phyloP scores from a whole-genome alignment of 2,329 filamentous ascomycete species.

The Colletotrichum sojae region DNA sequence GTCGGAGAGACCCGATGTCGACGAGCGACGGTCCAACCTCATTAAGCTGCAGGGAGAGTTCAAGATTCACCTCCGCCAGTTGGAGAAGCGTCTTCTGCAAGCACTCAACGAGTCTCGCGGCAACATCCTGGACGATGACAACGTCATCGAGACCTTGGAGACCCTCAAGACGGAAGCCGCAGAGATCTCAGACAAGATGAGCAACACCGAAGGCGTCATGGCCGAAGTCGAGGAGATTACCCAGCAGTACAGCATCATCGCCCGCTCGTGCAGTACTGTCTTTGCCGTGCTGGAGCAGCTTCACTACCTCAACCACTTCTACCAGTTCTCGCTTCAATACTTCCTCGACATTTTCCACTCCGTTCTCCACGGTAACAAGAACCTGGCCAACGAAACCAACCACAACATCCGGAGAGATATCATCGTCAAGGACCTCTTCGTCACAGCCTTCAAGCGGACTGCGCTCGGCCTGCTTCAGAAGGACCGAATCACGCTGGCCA shows the following conservation, averaged over 20 bases:
- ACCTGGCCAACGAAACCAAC: conserved; percentile 78
- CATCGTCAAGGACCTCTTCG: conserved; percentile 92
- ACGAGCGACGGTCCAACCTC: conserved; percentile 94
- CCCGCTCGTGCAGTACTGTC: conserved; percentile 94
- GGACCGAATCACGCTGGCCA: conserved; percentile 92
- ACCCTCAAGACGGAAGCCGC: conserved; percentile 97
- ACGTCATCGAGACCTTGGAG: conserved; percentile 97
- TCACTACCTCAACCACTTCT: conserved; percentile 98
- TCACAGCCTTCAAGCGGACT: conserved; percentile 93
- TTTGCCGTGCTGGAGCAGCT: conserved; percentile 97
- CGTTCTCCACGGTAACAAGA: conserved; percentile 86
- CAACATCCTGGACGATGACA: conserved; percentile 98
- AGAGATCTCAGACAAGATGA: conserved; percentile 96
- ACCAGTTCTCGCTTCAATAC: conserved; percentile 98
- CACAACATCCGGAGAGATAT: conserved; percentile 87
- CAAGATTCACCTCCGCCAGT: conserved; percentile 95
- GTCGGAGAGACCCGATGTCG: conserved; percentile 96
- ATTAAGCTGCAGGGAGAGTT: conserved; percentile 99
- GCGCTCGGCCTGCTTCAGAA: conserved; percentile 93
- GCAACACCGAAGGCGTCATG: conserved; percentile 98
- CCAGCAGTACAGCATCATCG: conserved; percentile 92
- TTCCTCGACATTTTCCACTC: conserved; percentile 98
- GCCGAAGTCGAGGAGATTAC: conserved; percentile 97
- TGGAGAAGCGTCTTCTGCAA: conserved; percentile 94
- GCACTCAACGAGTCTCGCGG: conserved; percentile 97